Evolutionary conservation across 345 rosid species (phyloP), one percentile per base, ranked within the genome.

Genomic region (Dovyalis caffra): DNA sequence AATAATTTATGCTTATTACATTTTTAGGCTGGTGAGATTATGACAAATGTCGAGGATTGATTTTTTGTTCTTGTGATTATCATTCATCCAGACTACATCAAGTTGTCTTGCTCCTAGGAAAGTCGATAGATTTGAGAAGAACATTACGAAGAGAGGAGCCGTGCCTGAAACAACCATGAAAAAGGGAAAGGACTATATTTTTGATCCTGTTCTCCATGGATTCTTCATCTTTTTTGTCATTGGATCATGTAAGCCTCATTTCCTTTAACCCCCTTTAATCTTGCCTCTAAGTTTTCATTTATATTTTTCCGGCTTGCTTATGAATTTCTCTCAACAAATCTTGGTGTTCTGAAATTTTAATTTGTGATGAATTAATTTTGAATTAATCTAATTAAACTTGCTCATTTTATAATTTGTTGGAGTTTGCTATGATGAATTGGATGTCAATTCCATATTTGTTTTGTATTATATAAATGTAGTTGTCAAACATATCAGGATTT

Each of bases 141-240:
- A 88, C 90, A 88, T 93, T n/a, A 75, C 76, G 2, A 89, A 87
- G 79, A 90, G 98, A 86, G 97, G 98, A 6, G 76, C 87, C 18
- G 95, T 90, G 49, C 97, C 94, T n/a, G 99, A 91, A 72, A 88
- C 93, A 67, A 75, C 89, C 71, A 73, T 86, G 26, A 91, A 90
- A 81, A 95, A 93, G 86, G 93, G 92, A 35, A 91, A 89, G 77
- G 94, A 90, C 77, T 93, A 88, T 79, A 92, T 98, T 3, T 96
- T 91, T 10, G 97, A 97, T 21, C 99, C 98, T 2, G 31, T 91
- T 66, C 81, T 95, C 14, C 93, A 93, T 33, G 98, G 98, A 5
- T 95, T 95, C 90, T 95, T 95, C 75, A 68, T 95, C 9, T 95
- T 95, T 58, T 95, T 91, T 11, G 97, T 91, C 86, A 89, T 90